Evolutionary conservation across 75 land plant species (phyloP).

Genomic region (Selaginella moellendorffii): DNA sequence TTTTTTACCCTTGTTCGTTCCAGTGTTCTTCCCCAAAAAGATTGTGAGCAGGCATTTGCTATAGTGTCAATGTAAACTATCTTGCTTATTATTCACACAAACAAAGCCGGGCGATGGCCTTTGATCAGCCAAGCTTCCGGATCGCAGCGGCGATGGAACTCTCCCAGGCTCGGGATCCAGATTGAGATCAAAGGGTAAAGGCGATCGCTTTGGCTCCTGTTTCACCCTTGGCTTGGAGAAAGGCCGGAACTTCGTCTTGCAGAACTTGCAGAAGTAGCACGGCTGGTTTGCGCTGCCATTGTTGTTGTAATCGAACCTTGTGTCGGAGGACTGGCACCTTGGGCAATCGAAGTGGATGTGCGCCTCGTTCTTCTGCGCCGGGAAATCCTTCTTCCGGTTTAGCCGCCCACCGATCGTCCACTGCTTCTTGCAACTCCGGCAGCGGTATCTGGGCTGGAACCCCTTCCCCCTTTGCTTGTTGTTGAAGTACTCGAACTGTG

Average conservation of each 20-base stretch:
- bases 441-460: not conserved
- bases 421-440: not conserved
- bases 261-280: not conserved
- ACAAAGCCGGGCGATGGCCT: no score
- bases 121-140: no score
- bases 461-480: not conserved
- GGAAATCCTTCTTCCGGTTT: not conserved
- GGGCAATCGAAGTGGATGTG: not conserved
- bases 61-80: no score
- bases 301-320: not conserved
- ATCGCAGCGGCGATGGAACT: no score
- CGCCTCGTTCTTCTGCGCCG: not conserved
- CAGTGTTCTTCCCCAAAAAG: no score
- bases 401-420: not conserved
- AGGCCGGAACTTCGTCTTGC: not conserved
- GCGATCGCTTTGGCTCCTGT: no score
- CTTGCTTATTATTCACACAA: no score
- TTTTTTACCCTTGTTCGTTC: no score
- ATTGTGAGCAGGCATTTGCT: no score
- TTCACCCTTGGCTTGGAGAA: not conserved
- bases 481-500: not conserved
- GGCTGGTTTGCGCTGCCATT: not conserved
- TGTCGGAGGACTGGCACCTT: not conserved
- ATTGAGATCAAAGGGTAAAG: no score
- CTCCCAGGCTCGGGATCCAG: no score